phyloP scores from a whole-genome alignment of 495 filamentous ascomycete species.

The Xylaria grammica region DNA sequence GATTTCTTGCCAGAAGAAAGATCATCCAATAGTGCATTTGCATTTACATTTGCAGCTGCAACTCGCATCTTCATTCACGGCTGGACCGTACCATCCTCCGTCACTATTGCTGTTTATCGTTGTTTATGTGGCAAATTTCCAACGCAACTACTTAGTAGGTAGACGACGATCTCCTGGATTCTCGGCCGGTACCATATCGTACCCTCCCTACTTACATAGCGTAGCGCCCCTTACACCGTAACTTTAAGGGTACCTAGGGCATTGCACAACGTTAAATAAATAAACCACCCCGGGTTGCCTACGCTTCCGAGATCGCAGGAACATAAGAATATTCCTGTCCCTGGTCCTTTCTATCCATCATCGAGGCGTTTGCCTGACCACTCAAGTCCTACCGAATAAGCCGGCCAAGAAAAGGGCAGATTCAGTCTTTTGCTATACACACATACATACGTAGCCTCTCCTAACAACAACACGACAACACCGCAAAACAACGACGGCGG shows the following conservation, averaged over 20 bases:
- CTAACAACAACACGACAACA: neutral
- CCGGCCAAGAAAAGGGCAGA: slow-evolving; percentile 25
- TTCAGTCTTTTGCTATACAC: too few species aligned
- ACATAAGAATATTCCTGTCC: neutral
- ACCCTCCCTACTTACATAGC: neutral
- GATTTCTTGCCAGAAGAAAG: slow-evolving; percentile 9
- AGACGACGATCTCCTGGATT: neutral
- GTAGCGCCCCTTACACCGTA: slow-evolving; percentile 11
- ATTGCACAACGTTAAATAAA: neutral
- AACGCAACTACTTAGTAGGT: too few species aligned
- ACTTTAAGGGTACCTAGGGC: slow-evolving; percentile 4
- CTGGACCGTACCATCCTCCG: neutral
- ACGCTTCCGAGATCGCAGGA: slow-evolving; percentile 12
- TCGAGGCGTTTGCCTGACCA: neutral
- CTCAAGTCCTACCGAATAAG: slow-evolving; percentile 6
- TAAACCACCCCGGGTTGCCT: neutral
- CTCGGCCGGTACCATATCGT: neutral
- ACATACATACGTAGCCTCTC: slow-evolving; percentile 9
- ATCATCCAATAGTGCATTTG: neutral
- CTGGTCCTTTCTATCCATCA: neutral
- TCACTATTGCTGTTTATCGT: too few species aligned
- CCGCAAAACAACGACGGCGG: too few species aligned
- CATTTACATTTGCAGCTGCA: neutral
- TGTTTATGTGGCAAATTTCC: too few species aligned
- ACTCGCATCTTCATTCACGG: neutral